Base-by-base conservation (phyloP, 164 flowering plant species). In the Umbilicus rupestris region DNA sequence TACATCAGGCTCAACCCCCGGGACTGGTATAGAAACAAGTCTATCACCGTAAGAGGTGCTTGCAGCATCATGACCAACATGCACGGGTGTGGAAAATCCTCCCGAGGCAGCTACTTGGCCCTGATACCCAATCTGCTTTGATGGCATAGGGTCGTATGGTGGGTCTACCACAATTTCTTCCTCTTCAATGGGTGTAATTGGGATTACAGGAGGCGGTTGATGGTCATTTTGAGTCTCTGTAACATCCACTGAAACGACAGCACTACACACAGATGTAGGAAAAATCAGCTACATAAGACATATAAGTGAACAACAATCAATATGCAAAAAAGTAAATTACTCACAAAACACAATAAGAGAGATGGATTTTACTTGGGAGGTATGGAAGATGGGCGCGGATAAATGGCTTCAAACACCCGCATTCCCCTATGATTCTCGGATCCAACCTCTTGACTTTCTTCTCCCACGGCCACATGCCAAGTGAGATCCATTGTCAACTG, bases 401-500 rank as follows among this genome's bases (percentile, higher is more conserved):
- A 94, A 66, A 85, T 77, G 45, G 98, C 96, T 82, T 94, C 98
- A 24, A 91, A 83, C 59, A 91, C 89, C 78, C 92, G 80, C 80
- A 81, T 60, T 73, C 85, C 88, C 37, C 97, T 76, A 73, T 87
- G 84, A 57, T 75, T 84, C 77, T 91, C 81, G 69, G 67, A 64
- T 67, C 80, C 89, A 15, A 71, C 77, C 70, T 91, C 96, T 74
- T 75, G 66, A 77, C 97, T 94, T 80, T 94, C 98, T 68, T 91
- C 96, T 41, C 96, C 98, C 49, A 87, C 80, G 41, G 79, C 97
- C 69, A 94, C 93, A 79, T 76, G 86, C 98, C 98, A 94, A 37
- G 66, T 65, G 14, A 64, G 52, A 76, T 82, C 68, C 73, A 91
- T 49, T 57, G 72, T 33, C 71, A 91, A 72, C 98, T 94, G 82